Evolutionary conservation across 352 stramenopile genomes (phyloP), one percentile per base, ranked within the genome.

Genomic region (Pythium coloratum): DNA sequence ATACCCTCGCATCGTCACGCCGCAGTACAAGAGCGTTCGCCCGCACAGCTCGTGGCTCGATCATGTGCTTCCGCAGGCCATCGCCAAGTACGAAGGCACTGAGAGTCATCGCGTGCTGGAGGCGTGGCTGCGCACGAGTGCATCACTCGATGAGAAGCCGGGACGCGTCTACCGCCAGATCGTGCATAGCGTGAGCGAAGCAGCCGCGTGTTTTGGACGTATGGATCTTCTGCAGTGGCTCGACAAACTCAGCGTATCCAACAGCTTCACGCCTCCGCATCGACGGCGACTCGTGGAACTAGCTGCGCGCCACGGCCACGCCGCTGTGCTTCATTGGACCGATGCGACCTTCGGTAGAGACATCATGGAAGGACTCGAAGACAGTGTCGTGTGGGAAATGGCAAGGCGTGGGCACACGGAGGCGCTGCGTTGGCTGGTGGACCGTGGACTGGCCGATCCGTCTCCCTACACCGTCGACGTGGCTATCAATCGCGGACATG

Each of bases 141-240:
- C 10, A 14, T 55, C 12, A 44, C 36, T 30, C 34, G 34, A 13
- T 13, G 8, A 40, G 34, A 40, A 40, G 34, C 34, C 34, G 1
- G 8, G 34, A 12, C 34, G 34, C 8, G 34, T 13, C 1, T 40
- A 40, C 34, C 34, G 34, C 34, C 54, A 47, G 6, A 50, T 69
- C 10, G 42, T 69, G 6, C 63, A 69, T 38, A 47, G 63, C 38
- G 20, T 64, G 10, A n/a, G 55, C 16, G 55, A 69, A 64, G 55
- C 63, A 2, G 55, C 63, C 0, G 63, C 63, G 14, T 34, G 36
- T 5, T 64, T 54, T 51, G 63, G 63, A 16, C 55, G 63, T 4
- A 33, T 69, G 16, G 63, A 69, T 24, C 47, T 69, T 0, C 55
- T 69, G 2, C n/a, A 42, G 16, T 69, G 63, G 63, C 44, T 69